These are phyloP conservation scores for Athelia sp. DNA, from an alignment of 1,284 basidiomycete species.

Conservation along the genomic window DNA sequence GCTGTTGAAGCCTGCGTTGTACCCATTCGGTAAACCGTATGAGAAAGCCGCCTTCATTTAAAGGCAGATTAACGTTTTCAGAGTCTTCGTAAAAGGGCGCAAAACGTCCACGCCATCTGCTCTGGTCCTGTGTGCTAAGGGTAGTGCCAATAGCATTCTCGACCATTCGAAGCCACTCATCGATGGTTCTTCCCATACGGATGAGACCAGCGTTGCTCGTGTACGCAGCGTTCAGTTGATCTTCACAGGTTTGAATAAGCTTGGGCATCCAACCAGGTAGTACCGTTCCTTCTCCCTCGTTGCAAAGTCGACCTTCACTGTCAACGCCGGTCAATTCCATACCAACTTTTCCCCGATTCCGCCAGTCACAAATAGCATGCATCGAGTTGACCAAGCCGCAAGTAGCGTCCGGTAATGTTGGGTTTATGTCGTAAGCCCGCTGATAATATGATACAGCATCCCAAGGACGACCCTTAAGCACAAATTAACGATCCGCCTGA, in stretches of 20 bases:
- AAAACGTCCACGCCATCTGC: slow-evolving; percentile 35
- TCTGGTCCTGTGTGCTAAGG: slow-evolving; percentile 23
- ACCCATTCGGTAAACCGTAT: slow-evolving; percentile 51
- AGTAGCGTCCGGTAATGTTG: slow-evolving; percentile 51
- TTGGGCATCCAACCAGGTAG: slow-evolving; percentile 38
- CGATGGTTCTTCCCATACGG: slow-evolving; percentile 23
- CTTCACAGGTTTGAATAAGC: slow-evolving; percentile 39
- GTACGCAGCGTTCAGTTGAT: slow-evolving; percentile 40
- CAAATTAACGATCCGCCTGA: too few relatives aligned
- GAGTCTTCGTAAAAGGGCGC: slow-evolving; percentile 28
- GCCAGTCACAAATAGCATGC: slow-evolving; percentile 54
- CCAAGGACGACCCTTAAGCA: slow-evolving; percentile 44
- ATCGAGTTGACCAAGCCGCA: slow-evolving; percentile 52
- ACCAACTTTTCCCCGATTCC: slow-evolving; percentile 19
- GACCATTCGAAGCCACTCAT: slow-evolving; percentile 43
- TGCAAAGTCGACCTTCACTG: background rate
- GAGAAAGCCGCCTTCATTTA: slow-evolving; percentile 49
- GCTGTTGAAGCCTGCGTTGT: slow-evolving; percentile 41
- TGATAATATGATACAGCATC: slow-evolving; percentile 55
- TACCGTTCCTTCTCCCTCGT: background rate
- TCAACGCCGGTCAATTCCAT: background rate
- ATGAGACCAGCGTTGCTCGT: slow-evolving; percentile 35
- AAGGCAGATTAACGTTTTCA: slow-evolving; percentile 17
- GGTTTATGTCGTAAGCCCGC: slow-evolving; percentile 46
- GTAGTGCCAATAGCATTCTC: slow-evolving; percentile 23